These are phyloP conservation scores for Stylonectria norvegica DNA, from an alignment of 2,329 filamentous ascomycete genomes.

Conservation along the genomic window DNA sequence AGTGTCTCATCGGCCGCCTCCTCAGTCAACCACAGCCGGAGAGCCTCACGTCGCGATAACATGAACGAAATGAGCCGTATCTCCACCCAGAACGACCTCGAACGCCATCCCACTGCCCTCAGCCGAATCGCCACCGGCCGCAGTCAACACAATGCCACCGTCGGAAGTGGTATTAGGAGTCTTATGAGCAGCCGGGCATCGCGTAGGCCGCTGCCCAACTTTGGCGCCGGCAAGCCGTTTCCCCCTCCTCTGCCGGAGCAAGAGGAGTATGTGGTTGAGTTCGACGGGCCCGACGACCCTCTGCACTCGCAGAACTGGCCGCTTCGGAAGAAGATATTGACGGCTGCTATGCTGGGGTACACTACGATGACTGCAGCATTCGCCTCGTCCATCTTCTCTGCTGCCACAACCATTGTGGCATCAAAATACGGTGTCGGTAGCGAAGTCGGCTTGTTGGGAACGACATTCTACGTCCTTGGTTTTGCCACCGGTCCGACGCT, in stretches of 20 bases:
- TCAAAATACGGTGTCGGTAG: constrained; percentile 56
- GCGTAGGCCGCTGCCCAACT: constrained; percentile 59
- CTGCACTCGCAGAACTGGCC: constrained; percentile 88
- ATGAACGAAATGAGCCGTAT: constrained; percentile 54
- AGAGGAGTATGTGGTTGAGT: constrained; percentile 80
- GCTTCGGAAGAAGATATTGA: constrained; percentile 69
- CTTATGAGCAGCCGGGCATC: constrained; percentile 46
- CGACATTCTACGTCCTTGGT: constrained; percentile 68
- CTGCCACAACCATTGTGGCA: constrained; percentile 58
- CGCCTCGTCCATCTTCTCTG: constrained; percentile 71
- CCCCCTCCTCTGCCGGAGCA: constrained; percentile 66
- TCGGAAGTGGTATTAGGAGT: constrained; percentile 49
- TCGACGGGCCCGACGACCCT: constrained; percentile 79
- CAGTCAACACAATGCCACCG: constrained; percentile 68
- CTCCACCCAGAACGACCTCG: constrained; percentile 64
- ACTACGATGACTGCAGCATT: constrained; percentile 71
- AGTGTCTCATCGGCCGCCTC: constrained; percentile 48
- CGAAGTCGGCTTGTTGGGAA: constrained; percentile 62
- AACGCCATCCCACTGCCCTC: constrained; percentile 65
- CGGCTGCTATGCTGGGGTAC: constrained; percentile 66
- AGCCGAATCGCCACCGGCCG: constrained; percentile 68
- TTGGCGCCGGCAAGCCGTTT: constrained; percentile 72
- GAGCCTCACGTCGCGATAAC: constrained; percentile 21
- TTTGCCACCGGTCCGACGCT: constrained; percentile 70
- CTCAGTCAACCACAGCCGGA: constrained; percentile 14